These are phyloP conservation scores for Zoysia japonica DNA, from an alignment of 176 grass and related monocot species.

Conservation along the genomic window DNA sequence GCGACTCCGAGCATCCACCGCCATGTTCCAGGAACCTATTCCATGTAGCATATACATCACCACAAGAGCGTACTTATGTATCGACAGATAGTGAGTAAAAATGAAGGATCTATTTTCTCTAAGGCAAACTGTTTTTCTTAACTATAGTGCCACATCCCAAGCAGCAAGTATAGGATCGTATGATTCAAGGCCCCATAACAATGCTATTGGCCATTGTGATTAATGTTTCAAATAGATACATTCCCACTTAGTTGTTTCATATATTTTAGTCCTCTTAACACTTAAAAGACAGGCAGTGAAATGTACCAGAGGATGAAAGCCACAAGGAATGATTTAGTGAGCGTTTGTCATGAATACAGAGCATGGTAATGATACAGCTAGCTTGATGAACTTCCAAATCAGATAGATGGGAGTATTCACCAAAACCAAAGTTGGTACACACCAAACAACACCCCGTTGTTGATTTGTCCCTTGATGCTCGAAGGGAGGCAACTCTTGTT, in stretches of 20 bases:
- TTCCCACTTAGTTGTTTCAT: not conserved
- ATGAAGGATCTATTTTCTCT: constrained; percentile 8
- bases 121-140: constrained; percentile 17
- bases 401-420: constrained; percentile 45
- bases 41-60: constrained; percentile 36
- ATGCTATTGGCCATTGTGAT: constrained; percentile 3
- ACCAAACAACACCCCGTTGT: constrained; percentile 44
- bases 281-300: constrained; percentile 6
- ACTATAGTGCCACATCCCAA: not conserved
- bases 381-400: constrained; percentile 32
- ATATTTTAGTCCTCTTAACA: not conserved
- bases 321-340: not conserved
- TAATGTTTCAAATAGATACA: not conserved
- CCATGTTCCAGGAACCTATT: constrained; percentile 93
- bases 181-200: not conserved
- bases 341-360: constrained; percentile 20
- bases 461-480: constrained; percentile 44
- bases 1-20: constrained; percentile 98
- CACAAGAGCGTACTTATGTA: constrained; percentile 13
- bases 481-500: constrained; percentile 37
- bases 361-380: not conserved
- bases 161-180: not conserved
- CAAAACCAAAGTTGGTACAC: constrained; percentile 41
- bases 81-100: constrained; percentile 8
- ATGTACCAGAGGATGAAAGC: not conserved